Base-by-base conservation (phyloP, 306 rosid species). In the Calophaca sinica region DNA sequence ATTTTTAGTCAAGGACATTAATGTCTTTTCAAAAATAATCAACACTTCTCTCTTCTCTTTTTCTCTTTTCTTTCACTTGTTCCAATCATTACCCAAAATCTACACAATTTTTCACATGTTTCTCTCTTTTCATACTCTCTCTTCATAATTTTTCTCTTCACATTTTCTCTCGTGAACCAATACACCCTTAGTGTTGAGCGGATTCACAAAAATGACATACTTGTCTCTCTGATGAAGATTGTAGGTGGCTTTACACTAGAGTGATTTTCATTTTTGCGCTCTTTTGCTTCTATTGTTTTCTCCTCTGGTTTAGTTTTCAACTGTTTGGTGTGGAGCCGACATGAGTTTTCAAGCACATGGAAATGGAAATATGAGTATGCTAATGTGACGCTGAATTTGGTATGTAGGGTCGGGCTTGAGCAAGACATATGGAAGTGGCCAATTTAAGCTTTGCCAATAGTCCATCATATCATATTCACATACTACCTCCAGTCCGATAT, bases 381-480 rank as follows among this genome's bases (percentile, higher is more conserved):
- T n/a, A 54, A 41, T 44, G 29, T 5, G 50, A 29, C 29, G 32
- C 6, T 55, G 39, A 68, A 35, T 10, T 68, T 55, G 63, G 70
- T 58, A 57, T 59, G 68, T 54, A 33, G 36, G 36, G 36, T 33
- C 36, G 36, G 4, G 36, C 4, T 33, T 33, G 36, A 64, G 39
- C 15, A 70, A 67, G 68, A 68, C 81, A 68, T 7, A 57, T 77
- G 62, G 62, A 77, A 77, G 53, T 46, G 68, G 33, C 42, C 60
- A 66, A 67, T 76, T 33, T 42, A 10, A 66, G 50, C 62, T 10
- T 73, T 33, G 48, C 62, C 12, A 14, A 12, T 11, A 7, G 6
- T 55, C 13, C 42, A 62, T 54, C 44, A 32, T 63, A 15, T 35
- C 35, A 61, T 51, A 5, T 69, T 2, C 36, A 4, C 51, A 28